Percentiles rank a stretch among this genome's conserved stretches.
Conservation (phyloP, 2,329 filamentous ascomycete species). For the Zymoseptoria crescenta region DNA sequence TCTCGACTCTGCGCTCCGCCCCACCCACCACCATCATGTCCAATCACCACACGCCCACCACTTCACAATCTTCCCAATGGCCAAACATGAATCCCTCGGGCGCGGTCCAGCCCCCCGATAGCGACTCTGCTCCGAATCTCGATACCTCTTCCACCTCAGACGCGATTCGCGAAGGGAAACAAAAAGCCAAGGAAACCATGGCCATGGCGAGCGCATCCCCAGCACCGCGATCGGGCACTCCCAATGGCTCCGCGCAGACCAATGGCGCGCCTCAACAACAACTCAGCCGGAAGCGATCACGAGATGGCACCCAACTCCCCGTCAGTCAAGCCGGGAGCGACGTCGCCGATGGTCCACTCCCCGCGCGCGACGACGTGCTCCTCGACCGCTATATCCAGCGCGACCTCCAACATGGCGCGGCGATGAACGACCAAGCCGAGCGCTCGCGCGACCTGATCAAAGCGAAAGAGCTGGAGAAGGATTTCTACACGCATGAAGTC, state of each 20-base stretch:
- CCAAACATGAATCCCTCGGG: constrained; percentile 11
- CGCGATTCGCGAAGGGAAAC: constrained; percentile 50
- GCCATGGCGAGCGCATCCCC: constrained; percentile 35
- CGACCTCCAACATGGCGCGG: constrained; percentile 52
- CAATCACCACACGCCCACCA: constrained; percentile 1
- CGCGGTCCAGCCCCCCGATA: constrained; percentile 18
- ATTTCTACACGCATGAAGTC: constrained; percentile 59
- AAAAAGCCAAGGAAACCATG: constrained; percentile 52
- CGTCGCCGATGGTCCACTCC: constrained; percentile 12
- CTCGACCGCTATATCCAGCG: constrained; percentile 59
- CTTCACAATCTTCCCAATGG: constrained; percentile 4
- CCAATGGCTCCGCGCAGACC: constrained; percentile 26
- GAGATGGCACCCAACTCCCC: constrained; percentile 49
- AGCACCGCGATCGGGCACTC: constrained; percentile 19
- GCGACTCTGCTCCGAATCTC: constrained; percentile 12
- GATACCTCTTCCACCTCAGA: constrained; percentile 16
- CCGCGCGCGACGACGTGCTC: constrained; percentile 31
- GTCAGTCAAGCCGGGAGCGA: constrained; percentile 23
- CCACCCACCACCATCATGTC: constrained; percentile 1
- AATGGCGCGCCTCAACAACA: constrained; percentile 40
- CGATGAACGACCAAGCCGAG: constrained; percentile 42
- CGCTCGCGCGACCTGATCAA: constrained; percentile 43
- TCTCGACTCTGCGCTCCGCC: not conserved
- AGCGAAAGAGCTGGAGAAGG: constrained; percentile 58
- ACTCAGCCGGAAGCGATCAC: constrained; percentile 50